Conservation (phyloP, 305 asterid species). For the Ilex paraguariensis region DNA sequence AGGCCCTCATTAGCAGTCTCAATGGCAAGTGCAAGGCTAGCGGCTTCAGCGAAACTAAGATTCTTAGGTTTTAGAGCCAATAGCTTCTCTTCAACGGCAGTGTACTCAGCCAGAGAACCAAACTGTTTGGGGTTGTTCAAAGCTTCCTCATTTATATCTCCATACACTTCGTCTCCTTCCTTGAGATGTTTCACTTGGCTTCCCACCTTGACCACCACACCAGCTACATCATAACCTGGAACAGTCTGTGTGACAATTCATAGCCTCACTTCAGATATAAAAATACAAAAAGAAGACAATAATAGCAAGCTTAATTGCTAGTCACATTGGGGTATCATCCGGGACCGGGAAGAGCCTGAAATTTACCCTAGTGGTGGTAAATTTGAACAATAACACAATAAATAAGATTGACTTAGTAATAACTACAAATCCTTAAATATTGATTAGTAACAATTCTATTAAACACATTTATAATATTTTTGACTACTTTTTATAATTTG, state of each 20-base stretch:
- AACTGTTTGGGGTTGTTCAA: slow-evolving; percentile 68
- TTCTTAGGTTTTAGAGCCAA: slow-evolving; percentile 72
- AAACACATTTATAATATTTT: too few species aligned
- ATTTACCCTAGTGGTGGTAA: too few species aligned
- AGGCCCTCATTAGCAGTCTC: slow-evolving; percentile 92
- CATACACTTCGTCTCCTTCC: slow-evolving; percentile 88
- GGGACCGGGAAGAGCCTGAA: too few species aligned
- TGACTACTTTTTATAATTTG: too few species aligned
- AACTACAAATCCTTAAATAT: too few species aligned
- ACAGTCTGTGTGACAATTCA: slow-evolving; percentile 40
- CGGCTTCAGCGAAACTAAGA: slow-evolving; percentile 73
- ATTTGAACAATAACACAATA: too few species aligned
- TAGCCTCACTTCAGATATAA: too few species aligned
- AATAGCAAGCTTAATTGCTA: too few species aligned
- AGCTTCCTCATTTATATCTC: slow-evolving; percentile 64
- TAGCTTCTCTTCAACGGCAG: slow-evolving; percentile 84
- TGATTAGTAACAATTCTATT: too few species aligned
- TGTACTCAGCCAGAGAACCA: slow-evolving; percentile 79
- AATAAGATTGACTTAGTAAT: too few species aligned
- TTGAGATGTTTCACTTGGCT: slow-evolving; percentile 66
- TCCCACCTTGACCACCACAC: slow-evolving; percentile 79
- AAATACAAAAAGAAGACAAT: too few species aligned
- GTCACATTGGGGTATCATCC: too few species aligned
- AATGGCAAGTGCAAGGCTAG: slow-evolving; percentile 73
- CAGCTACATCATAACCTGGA: slow-evolving; percentile 95